Evolutionary conservation across 225 moss, liverwort and hornwort genomes (phyloP).

Genomic region (Physcomitrium patens): DNA sequence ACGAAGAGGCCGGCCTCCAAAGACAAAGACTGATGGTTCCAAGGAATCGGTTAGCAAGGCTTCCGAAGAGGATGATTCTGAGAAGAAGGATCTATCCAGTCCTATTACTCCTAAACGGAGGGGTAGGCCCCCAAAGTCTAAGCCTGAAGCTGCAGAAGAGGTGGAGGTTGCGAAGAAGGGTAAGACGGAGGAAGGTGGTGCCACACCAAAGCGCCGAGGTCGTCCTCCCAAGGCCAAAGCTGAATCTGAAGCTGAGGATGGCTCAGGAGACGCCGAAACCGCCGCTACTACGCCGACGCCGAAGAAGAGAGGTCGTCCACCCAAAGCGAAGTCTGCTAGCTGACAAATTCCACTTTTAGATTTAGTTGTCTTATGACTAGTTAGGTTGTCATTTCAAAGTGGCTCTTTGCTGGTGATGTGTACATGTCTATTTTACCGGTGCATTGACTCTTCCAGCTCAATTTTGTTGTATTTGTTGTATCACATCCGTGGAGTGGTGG

Average conservation of each 20-base stretch:
- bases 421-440: conserved; percentile 31
- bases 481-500: neutral
- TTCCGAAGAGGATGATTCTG: conserved; percentile 25
- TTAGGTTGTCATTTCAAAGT: conserved; percentile 35
- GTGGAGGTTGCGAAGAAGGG: conserved; percentile 30
- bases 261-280: conserved; percentile 7
- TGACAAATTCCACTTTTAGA: conserved; percentile 4
- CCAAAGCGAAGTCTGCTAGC: conserved; percentile 37
- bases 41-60: conserved; percentile 51
- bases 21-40: conserved; percentile 42
- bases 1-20: conserved; percentile 47
- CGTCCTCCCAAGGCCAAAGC: conserved; percentile 47
- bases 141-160: conserved; percentile 32
- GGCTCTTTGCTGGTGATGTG: conserved; percentile 42
- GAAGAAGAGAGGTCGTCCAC: conserved; percentile 54
- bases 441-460: conserved; percentile 48
- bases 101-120: conserved; percentile 48
- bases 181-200: conserved; percentile 31
- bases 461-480: conserved; percentile 43
- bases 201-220: conserved; percentile 49
- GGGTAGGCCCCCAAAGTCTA: conserved; percentile 50
- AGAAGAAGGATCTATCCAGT: conserved; percentile 17
- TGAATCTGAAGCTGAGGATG: conserved; percentile 27
- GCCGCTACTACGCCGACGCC: conserved; percentile 29
- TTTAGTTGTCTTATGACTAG: conserved; percentile 22